Conservation (phyloP, 257 asterid genomes). For the Gentiana straminea region DNA sequence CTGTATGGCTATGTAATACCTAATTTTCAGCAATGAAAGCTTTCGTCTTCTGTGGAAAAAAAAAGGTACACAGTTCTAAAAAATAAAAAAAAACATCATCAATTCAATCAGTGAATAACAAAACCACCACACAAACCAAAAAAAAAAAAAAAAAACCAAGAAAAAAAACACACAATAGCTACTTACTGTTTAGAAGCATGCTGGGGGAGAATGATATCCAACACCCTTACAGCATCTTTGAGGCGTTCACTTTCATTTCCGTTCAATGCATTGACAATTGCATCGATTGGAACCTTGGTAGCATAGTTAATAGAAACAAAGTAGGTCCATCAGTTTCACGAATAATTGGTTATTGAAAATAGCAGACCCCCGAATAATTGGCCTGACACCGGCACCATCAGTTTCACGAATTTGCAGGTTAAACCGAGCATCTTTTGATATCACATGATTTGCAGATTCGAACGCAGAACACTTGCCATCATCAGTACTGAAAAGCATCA, state of each 20-base stretch:
- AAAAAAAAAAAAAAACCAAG: background rate
- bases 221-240: slow-evolving; percentile 71
- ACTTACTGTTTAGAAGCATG: slow-evolving; percentile 49
- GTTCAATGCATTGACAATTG: slow-evolving; percentile 38
- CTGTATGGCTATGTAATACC: too few relatives aligned
- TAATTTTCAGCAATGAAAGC: too few relatives aligned
- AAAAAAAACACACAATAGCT: background rate
- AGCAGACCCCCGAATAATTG: slow-evolving; percentile 56
- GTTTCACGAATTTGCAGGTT: slow-evolving; percentile 68
- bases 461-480: slow-evolving; percentile 80
- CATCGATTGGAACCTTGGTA: slow-evolving; percentile 45
- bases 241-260: slow-evolving; percentile 58
- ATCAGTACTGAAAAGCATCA: slow-evolving; percentile 65
- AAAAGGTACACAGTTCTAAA: too few relatives aligned
- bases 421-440: background rate
- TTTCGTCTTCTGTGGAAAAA: too few relatives aligned
- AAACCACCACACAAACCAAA: too few relatives aligned
- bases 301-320: slow-evolving; percentile 55
- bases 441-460: slow-evolving; percentile 48
- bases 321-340: slow-evolving; percentile 14
- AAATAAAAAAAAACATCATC: too few relatives aligned
- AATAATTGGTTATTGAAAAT: slow-evolving; percentile 35
- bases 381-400: slow-evolving; percentile 71
- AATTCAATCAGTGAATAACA: background rate
- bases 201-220: slow-evolving; percentile 50